phyloP scores from a whole-genome alignment of 208 protist genomes.

The Wallacemonas sp. region DNA sequence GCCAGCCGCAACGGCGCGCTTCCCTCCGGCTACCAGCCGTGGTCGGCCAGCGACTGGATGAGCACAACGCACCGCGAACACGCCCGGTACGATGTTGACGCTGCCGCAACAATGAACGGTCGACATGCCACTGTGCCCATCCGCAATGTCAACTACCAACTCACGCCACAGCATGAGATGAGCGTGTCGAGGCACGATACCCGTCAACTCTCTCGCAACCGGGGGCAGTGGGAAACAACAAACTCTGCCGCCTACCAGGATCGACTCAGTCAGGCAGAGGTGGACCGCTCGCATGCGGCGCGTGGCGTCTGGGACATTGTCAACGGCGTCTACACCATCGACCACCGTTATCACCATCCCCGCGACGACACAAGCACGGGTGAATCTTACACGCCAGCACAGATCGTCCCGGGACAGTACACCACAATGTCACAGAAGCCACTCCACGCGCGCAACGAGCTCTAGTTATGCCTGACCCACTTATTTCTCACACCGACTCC shows the following conservation, averaged over 20 bases:
- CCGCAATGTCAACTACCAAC: slow-evolving; percentile 68
- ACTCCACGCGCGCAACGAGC: slow-evolving; percentile 66
- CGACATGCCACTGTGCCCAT: slow-evolving; percentile 61
- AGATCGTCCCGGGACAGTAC: slow-evolving; percentile 88
- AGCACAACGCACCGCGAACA: slow-evolving; percentile 86
- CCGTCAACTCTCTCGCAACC: slow-evolving; percentile 23
- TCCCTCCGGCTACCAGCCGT: slow-evolving; percentile 65
- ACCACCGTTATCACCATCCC: slow-evolving; percentile 79
- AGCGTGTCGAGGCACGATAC: slow-evolving; percentile 36
- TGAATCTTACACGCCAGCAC: slow-evolving; percentile 66
- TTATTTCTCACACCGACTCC: too few relatives aligned
- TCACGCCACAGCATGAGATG: slow-evolving; percentile 52
- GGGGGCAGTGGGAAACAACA: slow-evolving; percentile 62
- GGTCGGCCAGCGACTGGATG: slow-evolving; percentile 73
- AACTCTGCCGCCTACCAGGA: slow-evolving; percentile 71
- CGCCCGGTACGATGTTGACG: slow-evolving; percentile 63
- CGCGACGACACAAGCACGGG: slow-evolving; percentile 68
- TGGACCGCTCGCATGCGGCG: slow-evolving; percentile 57
- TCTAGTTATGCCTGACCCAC: too few relatives aligned
- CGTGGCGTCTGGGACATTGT: slow-evolving; percentile 78
- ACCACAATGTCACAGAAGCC: slow-evolving; percentile 71
- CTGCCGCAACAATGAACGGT: slow-evolving; percentile 51
- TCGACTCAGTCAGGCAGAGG: slow-evolving; percentile 47
- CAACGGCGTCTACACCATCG: slow-evolving; percentile 83
- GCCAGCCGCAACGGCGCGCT: slow-evolving; percentile 36